Base-by-base conservation (phyloP, 106 monocot species). In the Dendrobium officinale region DNA sequence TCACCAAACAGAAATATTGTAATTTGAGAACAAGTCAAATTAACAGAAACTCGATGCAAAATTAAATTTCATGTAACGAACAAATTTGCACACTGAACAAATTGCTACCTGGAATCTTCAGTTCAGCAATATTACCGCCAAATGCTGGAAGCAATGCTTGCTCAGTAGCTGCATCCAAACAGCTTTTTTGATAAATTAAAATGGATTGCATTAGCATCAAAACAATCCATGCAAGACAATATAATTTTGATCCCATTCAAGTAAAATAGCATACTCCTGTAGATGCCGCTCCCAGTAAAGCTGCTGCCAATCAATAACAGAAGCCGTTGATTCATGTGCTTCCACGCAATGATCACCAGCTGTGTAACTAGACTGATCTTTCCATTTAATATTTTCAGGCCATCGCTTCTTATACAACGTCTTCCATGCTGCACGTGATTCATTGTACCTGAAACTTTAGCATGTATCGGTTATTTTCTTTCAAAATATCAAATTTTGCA, bases 231-330 rank as follows among this genome's bases (percentile, higher is more conserved):
- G 4, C 8, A 27, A 44, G 43, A 8, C 26, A 48, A 51, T 29
- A 48, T 9, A 42, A 43, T 43, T 74, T 22, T 74, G 42, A 29
- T 26, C 49, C 15, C 76, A 76, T 51, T 76, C 40, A 76, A 76
- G 2, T 27, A 26, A 74, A 76, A 48, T 76, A 51, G 27, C 76
- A 29, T 83, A 83, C 78, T 74, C 78, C 73, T 83, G 83, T 73
- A 83, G 45, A 78, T 83, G 83, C 42, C 48, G 26, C 55, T 83
- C 83, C 83, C 83, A 83, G 44, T 83, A 83, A 73, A 83, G 56
- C 40, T 79, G 83, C 20, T 74, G 83, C 83, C 83, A 83, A 59
- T 83, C 78, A 73, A 29, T 18, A 83, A 55, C 61, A 22, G 27
- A 6, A 41, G 48, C 18, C 26, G 43, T 55, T 41, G 81, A 59